phyloP scores from a whole-genome alignment of 768 basidiomycete genomes.

The Lanmaoa pseudosensibilis region DNA sequence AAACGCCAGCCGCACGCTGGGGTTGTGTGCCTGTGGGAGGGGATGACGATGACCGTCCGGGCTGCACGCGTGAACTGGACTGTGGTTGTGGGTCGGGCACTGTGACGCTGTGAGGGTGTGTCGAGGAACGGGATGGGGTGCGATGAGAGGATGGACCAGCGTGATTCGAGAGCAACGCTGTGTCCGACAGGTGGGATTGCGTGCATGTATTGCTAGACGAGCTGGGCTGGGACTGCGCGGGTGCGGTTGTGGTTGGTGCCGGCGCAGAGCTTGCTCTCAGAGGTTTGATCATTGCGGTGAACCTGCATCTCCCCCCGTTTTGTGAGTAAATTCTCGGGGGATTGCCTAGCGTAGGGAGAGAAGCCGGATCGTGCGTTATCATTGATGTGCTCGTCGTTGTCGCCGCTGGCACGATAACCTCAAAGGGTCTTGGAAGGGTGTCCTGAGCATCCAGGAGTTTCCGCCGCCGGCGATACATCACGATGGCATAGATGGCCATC shows the following conservation, averaged over 20 bases:
- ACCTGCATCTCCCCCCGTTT: not conserved
- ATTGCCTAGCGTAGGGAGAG: not conserved
- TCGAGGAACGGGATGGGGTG: not conserved
- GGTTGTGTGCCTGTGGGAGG: not conserved
- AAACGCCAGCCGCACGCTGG: not conserved
- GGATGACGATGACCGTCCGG: not conserved
- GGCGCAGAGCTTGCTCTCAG: not conserved
- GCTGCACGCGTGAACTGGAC: not conserved
- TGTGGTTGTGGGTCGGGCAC: not conserved
- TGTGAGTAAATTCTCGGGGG: constrained; percentile 2
- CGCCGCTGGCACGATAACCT: constrained; percentile 10
- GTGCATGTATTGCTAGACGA: not conserved
- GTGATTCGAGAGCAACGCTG: not conserved
- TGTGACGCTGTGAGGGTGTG: not conserved
- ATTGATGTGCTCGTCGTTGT: not conserved
- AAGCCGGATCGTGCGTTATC: not conserved
- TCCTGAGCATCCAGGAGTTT: constrained; percentile 22
- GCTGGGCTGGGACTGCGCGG: not conserved
- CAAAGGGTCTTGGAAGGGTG: constrained; percentile 28
- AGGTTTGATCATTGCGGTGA: not conserved
- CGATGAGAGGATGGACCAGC: not conserved
- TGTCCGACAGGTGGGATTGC: constrained; percentile 4
- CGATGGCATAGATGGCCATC: constrained; percentile 13
- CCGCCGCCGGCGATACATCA: constrained; percentile 19
- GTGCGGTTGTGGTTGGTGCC: not conserved